Conservation (phyloP, 2,329 filamentous ascomycete genomes). For the Aspergillus carbonarius region DNA sequence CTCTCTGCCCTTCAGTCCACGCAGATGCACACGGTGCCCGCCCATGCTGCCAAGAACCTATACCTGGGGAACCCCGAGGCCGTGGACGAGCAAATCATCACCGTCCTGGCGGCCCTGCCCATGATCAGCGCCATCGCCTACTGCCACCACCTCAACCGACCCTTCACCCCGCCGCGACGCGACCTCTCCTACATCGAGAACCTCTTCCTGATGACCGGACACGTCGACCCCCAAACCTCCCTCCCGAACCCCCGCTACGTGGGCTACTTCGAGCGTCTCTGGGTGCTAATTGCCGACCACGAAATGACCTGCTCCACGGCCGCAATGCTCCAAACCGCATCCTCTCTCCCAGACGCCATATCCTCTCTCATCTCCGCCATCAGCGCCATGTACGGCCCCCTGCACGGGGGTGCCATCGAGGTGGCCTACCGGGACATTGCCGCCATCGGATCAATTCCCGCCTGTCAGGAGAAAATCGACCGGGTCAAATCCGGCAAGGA, state of each 20-base stretch:
- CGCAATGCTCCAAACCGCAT: slow-evolving; percentile 55
- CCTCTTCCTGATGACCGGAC: slow-evolving; percentile 54
- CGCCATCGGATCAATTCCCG: slow-evolving; percentile 2
- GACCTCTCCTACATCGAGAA: slow-evolving; percentile 54
- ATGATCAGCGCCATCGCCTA: slow-evolving; percentile 54
- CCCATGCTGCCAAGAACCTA: not conserved
- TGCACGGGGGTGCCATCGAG: slow-evolving; percentile 57
- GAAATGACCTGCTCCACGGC: slow-evolving; percentile 59
- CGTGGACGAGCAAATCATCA: slow-evolving; percentile 52
- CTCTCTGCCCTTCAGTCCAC: slow-evolving; percentile 37
- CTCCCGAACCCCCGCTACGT: slow-evolving; percentile 49
- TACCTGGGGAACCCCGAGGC: not conserved
- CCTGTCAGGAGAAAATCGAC: slow-evolving; percentile 40
- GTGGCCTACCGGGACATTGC: slow-evolving; percentile 55
- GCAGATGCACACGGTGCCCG: not conserved
- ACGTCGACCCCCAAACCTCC: slow-evolving; percentile 50
- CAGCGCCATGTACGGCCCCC: slow-evolving; percentile 54
- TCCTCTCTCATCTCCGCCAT: slow-evolving; percentile 51
- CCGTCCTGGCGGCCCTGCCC: slow-evolving; percentile 46
- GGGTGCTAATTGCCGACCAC: slow-evolving; percentile 57
- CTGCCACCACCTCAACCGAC: slow-evolving; percentile 51
- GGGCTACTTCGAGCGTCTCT: slow-evolving; percentile 51
- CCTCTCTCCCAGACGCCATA: slow-evolving; percentile 54
- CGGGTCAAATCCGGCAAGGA: slow-evolving; percentile 53
- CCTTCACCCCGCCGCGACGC: slow-evolving; percentile 51